Percentiles rank a stretch among this genome's conserved stretches.
phyloP scores from a whole-genome alignment of 1,284 basidiomycete genomes.

The Apiotrichum veenhuisii region DNA sequence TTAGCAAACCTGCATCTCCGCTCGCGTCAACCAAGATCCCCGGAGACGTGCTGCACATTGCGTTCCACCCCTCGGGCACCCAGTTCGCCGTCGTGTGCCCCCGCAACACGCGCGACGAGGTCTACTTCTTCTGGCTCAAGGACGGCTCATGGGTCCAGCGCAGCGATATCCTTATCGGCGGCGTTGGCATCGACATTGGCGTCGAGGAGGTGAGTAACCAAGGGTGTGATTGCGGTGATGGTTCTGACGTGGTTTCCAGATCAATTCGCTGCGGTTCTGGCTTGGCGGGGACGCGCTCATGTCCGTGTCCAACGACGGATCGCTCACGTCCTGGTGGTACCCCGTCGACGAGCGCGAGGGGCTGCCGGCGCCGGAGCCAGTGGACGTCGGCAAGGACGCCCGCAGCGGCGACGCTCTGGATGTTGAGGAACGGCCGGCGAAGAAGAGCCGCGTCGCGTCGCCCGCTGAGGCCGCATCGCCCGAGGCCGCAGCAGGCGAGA shows the following conservation, averaged over 20 bases:
- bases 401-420: slow-evolving; percentile 8
- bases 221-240: background rate
- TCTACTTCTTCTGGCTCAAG: slow-evolving; percentile 34
- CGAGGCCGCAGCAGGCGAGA: slow-evolving; percentile 7
- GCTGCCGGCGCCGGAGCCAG: slow-evolving; percentile 2
- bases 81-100: slow-evolving; percentile 44
- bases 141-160: slow-evolving; percentile 33
- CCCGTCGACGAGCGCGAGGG: slow-evolving; percentile 22
- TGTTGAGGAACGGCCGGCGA: slow-evolving; percentile 8
- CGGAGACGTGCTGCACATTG: slow-evolving; percentile 37
- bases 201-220: slow-evolving; percentile 34
- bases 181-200: slow-evolving; percentile 26
- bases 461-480: background rate
- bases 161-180: slow-evolving; percentile 34
- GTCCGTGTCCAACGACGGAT: slow-evolving; percentile 43
- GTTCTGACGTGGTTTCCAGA: slow-evolving; percentile 28
- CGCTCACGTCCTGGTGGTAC: slow-evolving; percentile 39
- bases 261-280: slow-evolving; percentile 40
- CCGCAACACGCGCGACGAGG: slow-evolving; percentile 29
- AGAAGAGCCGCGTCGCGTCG: slow-evolving; percentile 9
- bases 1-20: slow-evolving; percentile 17
- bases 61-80: slow-evolving; percentile 39
- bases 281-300: slow-evolving; percentile 35
- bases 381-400: background rate
- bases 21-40: slow-evolving; percentile 31